phyloP scores from a whole-genome alignment of 2,329 filamentous ascomycete genomes.

The Colletotrichum tropicicola region DNA sequence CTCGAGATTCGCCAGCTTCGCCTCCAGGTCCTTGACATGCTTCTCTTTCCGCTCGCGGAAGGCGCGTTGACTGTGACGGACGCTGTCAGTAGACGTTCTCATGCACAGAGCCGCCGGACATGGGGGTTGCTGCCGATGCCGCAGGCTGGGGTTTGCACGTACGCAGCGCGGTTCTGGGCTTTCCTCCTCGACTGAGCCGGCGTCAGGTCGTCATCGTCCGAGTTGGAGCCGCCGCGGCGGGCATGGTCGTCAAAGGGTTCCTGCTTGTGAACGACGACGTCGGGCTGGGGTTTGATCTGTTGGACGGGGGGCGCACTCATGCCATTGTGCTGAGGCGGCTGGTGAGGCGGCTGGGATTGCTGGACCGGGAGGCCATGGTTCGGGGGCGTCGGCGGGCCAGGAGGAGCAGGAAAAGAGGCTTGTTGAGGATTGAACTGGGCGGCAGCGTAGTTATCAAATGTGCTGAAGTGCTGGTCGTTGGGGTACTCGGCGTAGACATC shows the following conservation, averaged over 20 bases:
- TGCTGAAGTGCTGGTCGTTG: slow-evolving; percentile 57
- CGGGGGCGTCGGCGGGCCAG: slow-evolving; percentile 59
- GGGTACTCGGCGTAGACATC: slow-evolving; percentile 59
- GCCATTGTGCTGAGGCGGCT: slow-evolving; percentile 31
- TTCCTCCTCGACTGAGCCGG: slow-evolving; percentile 68
- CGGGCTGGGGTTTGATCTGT: slow-evolving; percentile 31
- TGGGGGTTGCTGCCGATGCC: background rate
- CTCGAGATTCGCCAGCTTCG: slow-evolving; percentile 82
- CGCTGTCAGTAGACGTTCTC: background rate
- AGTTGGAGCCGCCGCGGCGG: slow-evolving; percentile 57
- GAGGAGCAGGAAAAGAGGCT: slow-evolving; percentile 53
- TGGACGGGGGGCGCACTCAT: slow-evolving; percentile 37
- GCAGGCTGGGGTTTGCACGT: slow-evolving; percentile 43
- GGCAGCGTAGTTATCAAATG: slow-evolving; percentile 53
- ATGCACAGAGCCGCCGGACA: background rate
- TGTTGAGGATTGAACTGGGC: slow-evolving; percentile 38
- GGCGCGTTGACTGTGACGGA: slow-evolving; percentile 79
- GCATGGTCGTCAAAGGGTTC: slow-evolving; percentile 48
- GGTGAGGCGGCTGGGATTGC: slow-evolving; percentile 21
- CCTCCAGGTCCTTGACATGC: slow-evolving; percentile 92
- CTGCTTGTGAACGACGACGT: slow-evolving; percentile 38
- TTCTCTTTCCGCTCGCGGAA: slow-evolving; percentile 96
- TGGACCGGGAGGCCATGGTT: slow-evolving; percentile 33
- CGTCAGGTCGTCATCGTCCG: slow-evolving; percentile 64
- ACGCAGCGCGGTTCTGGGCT: slow-evolving; percentile 70